A percentile compares a stretch with the other conserved stretches of the same genome.
These are phyloP conservation scores for Didymella arachidicola DNA, from an alignment of 2,329 filamentous ascomycete species.

Conservation along the genomic window DNA sequence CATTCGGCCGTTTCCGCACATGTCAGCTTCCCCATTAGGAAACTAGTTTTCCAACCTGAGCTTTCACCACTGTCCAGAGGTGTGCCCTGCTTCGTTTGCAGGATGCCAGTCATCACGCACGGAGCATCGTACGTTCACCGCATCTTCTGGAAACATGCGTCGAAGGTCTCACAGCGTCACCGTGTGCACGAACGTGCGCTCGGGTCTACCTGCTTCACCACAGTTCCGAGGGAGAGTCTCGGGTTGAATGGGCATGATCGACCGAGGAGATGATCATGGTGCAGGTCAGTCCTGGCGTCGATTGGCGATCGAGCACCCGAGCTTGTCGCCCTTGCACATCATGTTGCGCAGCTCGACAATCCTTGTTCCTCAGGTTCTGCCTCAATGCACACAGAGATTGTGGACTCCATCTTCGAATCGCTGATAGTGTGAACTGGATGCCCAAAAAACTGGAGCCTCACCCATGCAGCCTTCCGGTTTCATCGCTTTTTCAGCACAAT, in stretches of 20 bases:
- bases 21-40: conserved; percentile 15
- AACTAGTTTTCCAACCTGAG: neutral
- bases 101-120: conserved; percentile 11
- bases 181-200: conserved; percentile 11
- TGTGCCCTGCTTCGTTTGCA: conserved; percentile 2
- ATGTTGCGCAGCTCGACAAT: conserved; percentile 18
- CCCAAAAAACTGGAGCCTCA: neutral
- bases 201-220: conserved; percentile 3
- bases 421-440: neutral
- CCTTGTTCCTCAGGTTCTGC: neutral
- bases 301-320: conserved; percentile 14
- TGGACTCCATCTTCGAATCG: neutral
- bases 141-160: conserved; percentile 26
- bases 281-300: conserved; percentile 13
- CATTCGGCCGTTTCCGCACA: conserved; percentile 8
- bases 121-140: conserved; percentile 12
- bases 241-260: conserved; percentile 20
- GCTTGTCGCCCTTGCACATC: conserved; percentile 20
- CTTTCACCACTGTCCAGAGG: neutral
- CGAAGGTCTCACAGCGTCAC: conserved; percentile 16
- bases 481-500: neutral
- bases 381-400: neutral
- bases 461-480: neutral
- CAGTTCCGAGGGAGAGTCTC: conserved; percentile 13
- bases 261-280: conserved; percentile 2